A percentile compares a stretch with the other conserved stretches of the same genome.
These are phyloP conservation scores for Speleostelium caveatum DNA, from an alignment of 78 protist species.

Conservation along the genomic window DNA sequence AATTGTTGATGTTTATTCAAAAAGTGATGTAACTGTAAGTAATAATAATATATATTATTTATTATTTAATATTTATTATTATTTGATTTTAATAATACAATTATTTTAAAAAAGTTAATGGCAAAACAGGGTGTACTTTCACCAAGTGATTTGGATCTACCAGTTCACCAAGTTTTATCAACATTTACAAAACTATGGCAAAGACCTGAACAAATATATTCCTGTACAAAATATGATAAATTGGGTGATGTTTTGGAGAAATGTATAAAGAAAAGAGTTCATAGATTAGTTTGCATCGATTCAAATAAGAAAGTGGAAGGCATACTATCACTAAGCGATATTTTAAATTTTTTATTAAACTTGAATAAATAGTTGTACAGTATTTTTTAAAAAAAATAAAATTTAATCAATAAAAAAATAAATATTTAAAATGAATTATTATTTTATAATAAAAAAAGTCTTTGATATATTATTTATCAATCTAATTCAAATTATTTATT, in stretches of 20 bases:
- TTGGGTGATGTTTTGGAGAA: slow-evolving; percentile 69
- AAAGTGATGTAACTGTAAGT: slow-evolving; percentile 81
- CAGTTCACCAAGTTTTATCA: slow-evolving; percentile 70
- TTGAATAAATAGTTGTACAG: not conserved
- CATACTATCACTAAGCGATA: slow-evolving; percentile 68
- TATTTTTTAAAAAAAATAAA: no score
- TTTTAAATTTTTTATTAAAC: slow-evolving; percentile 63
- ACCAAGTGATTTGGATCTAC: slow-evolving; percentile 64
- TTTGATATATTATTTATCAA: no score
- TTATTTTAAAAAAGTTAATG: slow-evolving; percentile 22
- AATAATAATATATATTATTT: not conserved
- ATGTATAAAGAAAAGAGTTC: slow-evolving; percentile 72
- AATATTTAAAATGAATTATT: no score
- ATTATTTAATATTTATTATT: not conserved
- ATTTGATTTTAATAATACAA: not conserved
- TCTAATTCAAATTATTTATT: no score
- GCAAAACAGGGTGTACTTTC: slow-evolving; percentile 67
- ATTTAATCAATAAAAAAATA: no score
- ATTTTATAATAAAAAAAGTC: no score
- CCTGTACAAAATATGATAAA: slow-evolving; percentile 74
- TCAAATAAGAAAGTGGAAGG: slow-evolving; percentile 69
- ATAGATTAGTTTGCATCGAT: slow-evolving; percentile 73
- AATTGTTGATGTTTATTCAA: slow-evolving; percentile 79
- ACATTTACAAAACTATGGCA: slow-evolving; percentile 72
- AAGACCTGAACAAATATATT: slow-evolving; percentile 76